Base-by-base conservation (phyloP, 345 rosid species). In the Trapa incisa region DNA sequence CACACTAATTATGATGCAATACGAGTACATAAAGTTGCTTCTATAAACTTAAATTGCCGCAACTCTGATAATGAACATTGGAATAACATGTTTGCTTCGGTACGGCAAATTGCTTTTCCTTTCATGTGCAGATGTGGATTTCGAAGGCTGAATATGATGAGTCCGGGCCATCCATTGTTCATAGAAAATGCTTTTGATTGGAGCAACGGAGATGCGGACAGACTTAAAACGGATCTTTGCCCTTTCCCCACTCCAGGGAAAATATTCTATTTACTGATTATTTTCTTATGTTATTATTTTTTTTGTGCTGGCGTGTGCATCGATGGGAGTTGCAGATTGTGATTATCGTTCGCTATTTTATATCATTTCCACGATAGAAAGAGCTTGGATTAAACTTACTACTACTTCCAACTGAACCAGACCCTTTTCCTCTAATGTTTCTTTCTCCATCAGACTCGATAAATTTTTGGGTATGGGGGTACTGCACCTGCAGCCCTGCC, bases 101-200 rank as follows among this genome's bases (percentile, higher is more conserved):
- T 22, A 22, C 29, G 29, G 29, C 29, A 32, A 1, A 35, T 13
- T 58, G 38, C 63, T 58, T 58, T 58, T 32, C 16, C 29, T 45
- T 45, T 58, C 11, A 73, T 48, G 72, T 80, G 87, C 83, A 85
- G 87, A 85, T 85, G 89, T 83, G 89, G 87, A 85, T 81, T 67
- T 78, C 87, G 33, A 85, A 85, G 84, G 87, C 89, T 5, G 89
- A 85, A 54, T 83, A 83, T 57, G 89, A 85, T 50, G 89, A 85
- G 69, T 81, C 87, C 0, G 89, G 89, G 48, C 87, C 89, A 67
- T 79, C 89, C 47, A 83, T 85, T 74, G 87, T 85, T 57, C 89
- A 85, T 78, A 81, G 89, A 82, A 85, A 85, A 78, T 85, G 89
- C 81, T 85, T 85, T 75, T 85, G 76, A 77, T 50, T 60, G 67